Evolutionary conservation across 2,329 filamentous ascomycete genomes (phyloP).

Genomic region (Tolypocladium paradoxum): DNA sequence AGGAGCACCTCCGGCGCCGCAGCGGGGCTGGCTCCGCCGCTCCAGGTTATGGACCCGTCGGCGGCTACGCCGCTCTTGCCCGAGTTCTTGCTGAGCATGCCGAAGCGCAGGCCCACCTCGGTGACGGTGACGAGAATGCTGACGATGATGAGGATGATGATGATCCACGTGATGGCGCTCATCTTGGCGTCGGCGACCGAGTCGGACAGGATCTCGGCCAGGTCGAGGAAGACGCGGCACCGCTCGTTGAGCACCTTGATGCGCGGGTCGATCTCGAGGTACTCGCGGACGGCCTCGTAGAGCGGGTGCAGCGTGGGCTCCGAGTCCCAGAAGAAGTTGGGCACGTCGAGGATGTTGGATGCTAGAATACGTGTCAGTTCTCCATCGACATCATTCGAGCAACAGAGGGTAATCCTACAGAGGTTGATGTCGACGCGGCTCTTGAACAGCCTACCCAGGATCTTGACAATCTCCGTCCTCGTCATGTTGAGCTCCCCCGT

Average conservation of each 20-base stretch:
- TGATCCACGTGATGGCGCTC: conserved; percentile 94
- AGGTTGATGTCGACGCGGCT: conserved; percentile 94
- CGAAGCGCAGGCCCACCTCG: conserved; percentile 81
- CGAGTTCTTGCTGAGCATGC: conserved; percentile 42
- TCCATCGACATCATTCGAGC: not conserved
- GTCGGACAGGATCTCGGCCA: conserved; percentile 90
- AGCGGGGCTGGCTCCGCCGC: conserved; percentile 4
- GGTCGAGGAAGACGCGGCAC: conserved; percentile 89
- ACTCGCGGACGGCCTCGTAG: conserved; percentile 89
- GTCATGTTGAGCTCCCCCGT: conserved; percentile 89
- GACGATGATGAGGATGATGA: conserved; percentile 85
- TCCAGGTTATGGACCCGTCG: conserved; percentile 7
- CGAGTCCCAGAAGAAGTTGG: conserved; percentile 97
- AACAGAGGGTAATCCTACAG: conserved; percentile 47
- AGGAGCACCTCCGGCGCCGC: conserved; percentile 9
- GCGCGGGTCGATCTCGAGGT: conserved; percentile 91
- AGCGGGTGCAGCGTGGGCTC: conserved; percentile 91
- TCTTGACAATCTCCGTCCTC: conserved; percentile 81
- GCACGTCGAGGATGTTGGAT: conserved; percentile 90
- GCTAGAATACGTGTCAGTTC: conserved; percentile 38
- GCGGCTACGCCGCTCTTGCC: conserved; percentile 6
- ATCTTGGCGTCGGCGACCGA: conserved; percentile 90
- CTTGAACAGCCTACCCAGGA: conserved; percentile 83
- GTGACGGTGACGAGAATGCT: conserved; percentile 85
- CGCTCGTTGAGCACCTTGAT: conserved; percentile 96